Percentiles rank a stretch among this genome's conserved stretches.
Conservation (phyloP, 352 stramenopile genomes). For the Peronospora farinosa region DNA sequence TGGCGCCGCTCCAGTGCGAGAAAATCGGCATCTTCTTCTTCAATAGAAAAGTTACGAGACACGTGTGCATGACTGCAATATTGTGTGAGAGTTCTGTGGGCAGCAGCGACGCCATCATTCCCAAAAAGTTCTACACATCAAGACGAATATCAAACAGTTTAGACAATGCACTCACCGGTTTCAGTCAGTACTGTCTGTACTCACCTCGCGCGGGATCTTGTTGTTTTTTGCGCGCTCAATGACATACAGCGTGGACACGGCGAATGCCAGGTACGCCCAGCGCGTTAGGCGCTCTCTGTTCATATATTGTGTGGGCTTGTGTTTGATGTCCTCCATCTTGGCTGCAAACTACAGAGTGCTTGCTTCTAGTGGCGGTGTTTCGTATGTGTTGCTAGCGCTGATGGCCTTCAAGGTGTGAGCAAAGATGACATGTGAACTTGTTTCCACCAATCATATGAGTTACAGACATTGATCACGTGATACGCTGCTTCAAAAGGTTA, state of each 20-base stretch:
- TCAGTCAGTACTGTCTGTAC: neutral
- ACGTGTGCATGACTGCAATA: conserved; percentile 36
- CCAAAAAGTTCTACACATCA: conserved; percentile 34
- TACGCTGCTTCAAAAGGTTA: no score
- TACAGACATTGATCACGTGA: no score
- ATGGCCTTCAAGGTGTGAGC: no score
- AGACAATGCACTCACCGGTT: conserved; percentile 1
- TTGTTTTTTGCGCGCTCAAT: conserved; percentile 38
- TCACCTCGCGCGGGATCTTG: conserved; percentile 36
- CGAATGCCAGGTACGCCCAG: conserved; percentile 39
- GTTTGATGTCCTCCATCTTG: conserved; percentile 31
- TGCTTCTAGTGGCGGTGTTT: neutral
- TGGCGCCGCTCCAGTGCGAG: conserved; percentile 42
- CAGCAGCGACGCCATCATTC: conserved; percentile 35
- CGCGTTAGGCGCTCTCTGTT: conserved; percentile 30
- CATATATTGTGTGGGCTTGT: conserved; percentile 16
- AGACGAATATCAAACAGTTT: conserved; percentile 1
- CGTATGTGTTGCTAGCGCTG: no score
- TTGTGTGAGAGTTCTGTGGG: conserved; percentile 53
- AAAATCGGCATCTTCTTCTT: conserved; percentile 45
- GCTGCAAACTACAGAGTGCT: neutral
- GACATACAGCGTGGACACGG: conserved; percentile 35
- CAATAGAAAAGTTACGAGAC: conserved; percentile 30
- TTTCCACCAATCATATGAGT: conserved; percentile 1
- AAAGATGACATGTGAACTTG: no score